phyloP scores from a whole-genome alignment of 192 early-diverging fungal species.

The Backusella liffmaniae region DNA sequence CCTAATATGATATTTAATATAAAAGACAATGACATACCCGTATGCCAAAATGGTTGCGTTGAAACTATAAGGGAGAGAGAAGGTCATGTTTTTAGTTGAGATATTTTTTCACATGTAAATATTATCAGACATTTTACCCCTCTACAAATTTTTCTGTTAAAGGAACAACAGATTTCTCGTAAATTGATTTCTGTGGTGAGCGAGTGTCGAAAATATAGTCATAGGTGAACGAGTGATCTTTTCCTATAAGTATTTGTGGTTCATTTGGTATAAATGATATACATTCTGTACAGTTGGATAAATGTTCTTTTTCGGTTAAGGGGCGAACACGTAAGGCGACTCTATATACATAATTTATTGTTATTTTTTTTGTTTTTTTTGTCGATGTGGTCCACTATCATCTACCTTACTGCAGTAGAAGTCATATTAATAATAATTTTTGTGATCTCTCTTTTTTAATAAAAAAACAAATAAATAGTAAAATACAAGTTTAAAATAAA shows the following conservation, averaged over 20 bases:
- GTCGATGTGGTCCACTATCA: not conserved
- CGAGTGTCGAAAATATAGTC: conserved; percentile 63
- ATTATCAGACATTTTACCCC: conserved; percentile 45
- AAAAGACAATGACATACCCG: not conserved
- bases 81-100: not conserved
- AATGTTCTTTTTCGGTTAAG: conserved; percentile 69
- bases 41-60: conserved; percentile 75
- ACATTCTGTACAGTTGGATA: conserved; percentile 59
- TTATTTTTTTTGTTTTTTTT: not conserved
- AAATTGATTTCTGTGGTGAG: conserved; percentile 55
- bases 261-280: conserved; percentile 54
- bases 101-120: not conserved
- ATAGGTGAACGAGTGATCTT: conserved; percentile 64
- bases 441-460: not conserved
- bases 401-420: conserved; percentile 7
- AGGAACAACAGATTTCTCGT: conserved; percentile 53
- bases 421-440: not conserved
- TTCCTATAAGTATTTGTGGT: conserved; percentile 61
- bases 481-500: not conserved
- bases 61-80: conserved; percentile 48
- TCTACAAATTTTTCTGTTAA: conserved; percentile 71
- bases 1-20: not conserved
- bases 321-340: conserved; percentile 82
- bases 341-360: conserved; percentile 24
- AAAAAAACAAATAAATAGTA: not conserved